Conservation (phyloP, 2,329 filamentous ascomycete species). For the Anthostomella pinea region DNA sequence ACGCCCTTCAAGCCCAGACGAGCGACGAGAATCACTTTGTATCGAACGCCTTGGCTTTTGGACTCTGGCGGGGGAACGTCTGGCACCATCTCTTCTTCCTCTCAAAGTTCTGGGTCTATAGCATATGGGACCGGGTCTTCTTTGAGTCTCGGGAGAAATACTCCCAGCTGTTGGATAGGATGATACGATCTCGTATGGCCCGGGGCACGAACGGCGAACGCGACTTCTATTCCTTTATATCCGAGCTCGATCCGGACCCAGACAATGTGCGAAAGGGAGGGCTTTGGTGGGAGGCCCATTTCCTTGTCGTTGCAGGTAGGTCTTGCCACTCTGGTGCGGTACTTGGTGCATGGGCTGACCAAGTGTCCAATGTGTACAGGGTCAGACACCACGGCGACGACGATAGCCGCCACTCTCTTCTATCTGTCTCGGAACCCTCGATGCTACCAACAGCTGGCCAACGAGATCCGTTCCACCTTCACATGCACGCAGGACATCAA, state of each 20-base stretch:
- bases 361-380: not conserved
- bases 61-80: slow-evolving; percentile 4
- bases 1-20: slow-evolving; percentile 3
- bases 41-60: slow-evolving; percentile 1
- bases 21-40: slow-evolving; percentile 5
- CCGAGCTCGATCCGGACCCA: slow-evolving; percentile 1
- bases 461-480: slow-evolving; percentile 6
- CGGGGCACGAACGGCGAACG: slow-evolving; percentile 1
- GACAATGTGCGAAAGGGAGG: slow-evolving; percentile 1
- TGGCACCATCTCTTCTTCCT: slow-evolving; percentile 2
- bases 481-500: not conserved
- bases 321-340: not conserved
- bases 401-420: slow-evolving; percentile 4
- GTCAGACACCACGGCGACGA: slow-evolving; percentile 6
- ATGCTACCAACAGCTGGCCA: not conserved
- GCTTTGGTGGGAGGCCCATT: slow-evolving; percentile 5
- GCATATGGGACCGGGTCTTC: slow-evolving; percentile 1
- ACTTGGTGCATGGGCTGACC: not conserved
- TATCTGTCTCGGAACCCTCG: slow-evolving; percentile 4
- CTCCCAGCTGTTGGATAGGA: slow-evolving; percentile 4
- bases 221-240: slow-evolving; percentile 9
- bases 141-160: slow-evolving; percentile 4
- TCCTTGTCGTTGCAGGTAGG: slow-evolving; percentile 4
- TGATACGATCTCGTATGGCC: slow-evolving; percentile 2
- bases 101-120: slow-evolving; percentile 1